These are phyloP conservation scores for Termitomyces sp. DNA, from an alignment of 768 basidiomycete genomes.

Conservation along the genomic window DNA sequence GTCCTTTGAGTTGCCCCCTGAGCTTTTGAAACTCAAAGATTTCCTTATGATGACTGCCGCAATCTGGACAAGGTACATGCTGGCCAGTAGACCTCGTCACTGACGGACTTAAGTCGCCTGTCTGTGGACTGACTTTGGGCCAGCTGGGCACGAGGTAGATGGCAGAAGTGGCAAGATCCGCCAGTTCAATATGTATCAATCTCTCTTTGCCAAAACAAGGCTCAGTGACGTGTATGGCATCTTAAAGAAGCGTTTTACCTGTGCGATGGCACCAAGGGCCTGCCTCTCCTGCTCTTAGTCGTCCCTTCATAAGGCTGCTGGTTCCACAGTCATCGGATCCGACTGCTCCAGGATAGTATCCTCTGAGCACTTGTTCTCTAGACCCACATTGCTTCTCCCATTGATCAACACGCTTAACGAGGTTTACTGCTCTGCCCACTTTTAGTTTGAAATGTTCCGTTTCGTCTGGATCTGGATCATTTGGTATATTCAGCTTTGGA, in stretches of 20 bases:
- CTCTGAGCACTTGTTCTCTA: constrained; percentile 67
- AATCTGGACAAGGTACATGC: constrained; percentile 31
- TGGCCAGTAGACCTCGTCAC: constrained; percentile 14
- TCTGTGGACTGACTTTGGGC: constrained; percentile 23
- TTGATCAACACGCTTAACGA: constrained; percentile 66
- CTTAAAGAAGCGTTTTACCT: constrained; percentile 21
- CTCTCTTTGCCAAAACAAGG: constrained; percentile 37
- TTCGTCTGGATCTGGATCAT: constrained; percentile 16
- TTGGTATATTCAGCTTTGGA: neutral
- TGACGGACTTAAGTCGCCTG: constrained; percentile 15
- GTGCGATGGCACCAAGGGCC: constrained; percentile 68
- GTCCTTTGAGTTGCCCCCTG: constrained; percentile 49
- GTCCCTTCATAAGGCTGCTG: constrained; percentile 57
- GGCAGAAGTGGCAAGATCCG: constrained; percentile 53
- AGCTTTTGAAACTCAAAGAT: constrained; percentile 71
- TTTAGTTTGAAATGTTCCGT: constrained; percentile 56
- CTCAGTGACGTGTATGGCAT: neutral
- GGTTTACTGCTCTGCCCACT: constrained; percentile 73
- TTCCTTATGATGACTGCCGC: constrained; percentile 62
- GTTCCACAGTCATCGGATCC: constrained; percentile 30
- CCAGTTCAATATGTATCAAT: constrained; percentile 75
- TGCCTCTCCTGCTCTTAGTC: constrained; percentile 54
- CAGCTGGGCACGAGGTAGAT: constrained; percentile 56
- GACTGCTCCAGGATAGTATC: constrained; percentile 62
- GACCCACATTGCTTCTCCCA: constrained; percentile 82